Evolutionary conservation across 805 yeast species (phyloP), one percentile per base, ranked within the genome.

Genomic region (Vanderwaltozyma yarrowii): DNA sequence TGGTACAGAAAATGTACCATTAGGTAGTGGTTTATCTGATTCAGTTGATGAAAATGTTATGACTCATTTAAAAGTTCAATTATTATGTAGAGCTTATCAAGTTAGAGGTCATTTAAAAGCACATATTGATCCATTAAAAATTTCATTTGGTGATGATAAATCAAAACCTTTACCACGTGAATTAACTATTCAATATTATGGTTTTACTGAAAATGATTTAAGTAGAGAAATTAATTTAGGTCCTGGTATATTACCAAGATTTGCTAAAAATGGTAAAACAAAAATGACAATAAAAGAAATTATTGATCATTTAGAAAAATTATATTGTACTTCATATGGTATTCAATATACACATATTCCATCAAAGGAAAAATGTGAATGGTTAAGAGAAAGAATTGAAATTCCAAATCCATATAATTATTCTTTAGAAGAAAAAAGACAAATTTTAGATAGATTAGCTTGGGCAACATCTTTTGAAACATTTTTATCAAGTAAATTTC

Each of bases 61-160:
- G 46, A 73, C 84, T 45, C 97, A 92, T 62, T 75, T 92, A 71
- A 92, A 92, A 64, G 94, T 87, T 14, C 99, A 92, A 71, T 75
- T 92, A 52, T 73, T 92, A 53, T 96, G 94, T 46, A 83, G 99
- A 64, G 98, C 98, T 23, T 92, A 88, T 67, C 98, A 92, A 70
- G 98, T 92, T 37, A 79, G 97, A 65, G 99, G 98, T 50, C 99
- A 92, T 64, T 82, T 80, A 63, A 85, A 84, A 69, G 96, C 97
- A 33, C 80, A 78, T 52, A 80, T 87, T 45, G 99, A 92, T 64
- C 99, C 99, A n/a, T 70, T 92, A 57, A 89, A 82, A 27, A 82
- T 89, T 56, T 76, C 88, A 15, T 84, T 78, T 58, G 96, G 92
- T 51, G 83, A 76, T 54, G 75, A 74, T 54, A 54, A 64, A 43